Evolutionary conservation across 495 filamentous ascomycete genomes (phyloP).

Genomic region (Aspergillus heteromorphus): DNA sequence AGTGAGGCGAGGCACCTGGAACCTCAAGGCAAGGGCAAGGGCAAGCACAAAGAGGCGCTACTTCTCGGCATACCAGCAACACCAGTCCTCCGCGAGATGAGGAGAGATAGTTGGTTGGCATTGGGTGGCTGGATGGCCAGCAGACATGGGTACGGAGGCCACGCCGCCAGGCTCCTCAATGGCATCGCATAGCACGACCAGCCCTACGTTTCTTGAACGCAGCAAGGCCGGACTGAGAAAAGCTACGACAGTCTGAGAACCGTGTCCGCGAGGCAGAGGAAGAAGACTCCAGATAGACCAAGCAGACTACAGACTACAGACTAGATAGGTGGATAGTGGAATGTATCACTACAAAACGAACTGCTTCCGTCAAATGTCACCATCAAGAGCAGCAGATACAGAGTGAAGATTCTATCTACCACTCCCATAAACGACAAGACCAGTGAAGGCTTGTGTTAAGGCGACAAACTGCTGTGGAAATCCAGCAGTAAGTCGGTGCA

Average conservation of each 20-base stretch:
- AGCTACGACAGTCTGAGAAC: neutral
- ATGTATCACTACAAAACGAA: slow-evolving; percentile 64
- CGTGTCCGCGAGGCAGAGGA: neutral
- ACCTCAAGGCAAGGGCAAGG: neutral
- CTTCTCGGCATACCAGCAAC: neutral
- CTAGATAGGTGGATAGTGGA: no score
- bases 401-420: slow-evolving; percentile 70
- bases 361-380: slow-evolving; percentile 69
- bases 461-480: slow-evolving; percentile 38
- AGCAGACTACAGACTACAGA: slow-evolving; percentile 13
- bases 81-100: neutral
- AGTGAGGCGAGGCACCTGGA: slow-evolving; percentile 25
- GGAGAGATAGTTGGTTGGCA: neutral
- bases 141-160: neutral
- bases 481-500: slow-evolving; percentile 49
- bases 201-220: neutral
- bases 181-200: neutral
- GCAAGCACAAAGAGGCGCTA: neutral
- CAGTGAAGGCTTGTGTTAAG: slow-evolving; percentile 66
- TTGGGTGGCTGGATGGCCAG: neutral
- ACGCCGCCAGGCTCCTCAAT: neutral
- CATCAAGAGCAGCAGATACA: slow-evolving; percentile 95
- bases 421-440: slow-evolving; percentile 50
- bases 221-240: neutral
- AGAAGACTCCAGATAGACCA: neutral